Conservation (phyloP, 768 basidiomycete species). For the Lactifluus piperatus region DNA sequence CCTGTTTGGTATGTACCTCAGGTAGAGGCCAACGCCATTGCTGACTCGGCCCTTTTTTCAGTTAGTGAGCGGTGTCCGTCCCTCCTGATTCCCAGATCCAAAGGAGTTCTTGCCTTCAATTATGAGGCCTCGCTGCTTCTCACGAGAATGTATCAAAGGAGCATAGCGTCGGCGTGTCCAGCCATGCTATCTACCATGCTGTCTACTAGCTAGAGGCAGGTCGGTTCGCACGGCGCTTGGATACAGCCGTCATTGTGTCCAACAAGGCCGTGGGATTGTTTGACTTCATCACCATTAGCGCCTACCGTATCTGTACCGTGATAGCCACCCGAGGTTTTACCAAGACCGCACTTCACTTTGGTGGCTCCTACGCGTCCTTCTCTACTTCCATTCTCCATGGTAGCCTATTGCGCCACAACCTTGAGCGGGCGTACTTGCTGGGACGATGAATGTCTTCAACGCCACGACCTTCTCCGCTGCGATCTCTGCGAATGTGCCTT, state of each 20-base stretch:
- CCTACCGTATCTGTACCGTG: no score
- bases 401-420: not conserved
- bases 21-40: no score
- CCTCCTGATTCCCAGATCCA: not conserved
- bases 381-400: not conserved
- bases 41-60: no score
- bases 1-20: no score
- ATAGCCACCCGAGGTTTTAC: no score
- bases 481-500: conserved; percentile 17
- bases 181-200: not conserved
- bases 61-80: no score
- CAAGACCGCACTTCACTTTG: not conserved
- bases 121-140: no score
- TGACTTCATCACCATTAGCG: no score
- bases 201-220: not conserved
- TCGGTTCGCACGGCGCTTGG: not conserved
- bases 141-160: no score
- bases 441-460: conserved; percentile 10
- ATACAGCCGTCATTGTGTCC: not conserved
- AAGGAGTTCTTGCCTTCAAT: not conserved
- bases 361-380: not conserved
- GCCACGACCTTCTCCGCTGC: conserved; percentile 23
- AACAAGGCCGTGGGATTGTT: not conserved
- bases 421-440: conserved; percentile 16
- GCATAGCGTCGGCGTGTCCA: not conserved